Conservation (phyloP, 2,329 filamentous ascomycete genomes). For the Aureobasidium uvarum region DNA sequence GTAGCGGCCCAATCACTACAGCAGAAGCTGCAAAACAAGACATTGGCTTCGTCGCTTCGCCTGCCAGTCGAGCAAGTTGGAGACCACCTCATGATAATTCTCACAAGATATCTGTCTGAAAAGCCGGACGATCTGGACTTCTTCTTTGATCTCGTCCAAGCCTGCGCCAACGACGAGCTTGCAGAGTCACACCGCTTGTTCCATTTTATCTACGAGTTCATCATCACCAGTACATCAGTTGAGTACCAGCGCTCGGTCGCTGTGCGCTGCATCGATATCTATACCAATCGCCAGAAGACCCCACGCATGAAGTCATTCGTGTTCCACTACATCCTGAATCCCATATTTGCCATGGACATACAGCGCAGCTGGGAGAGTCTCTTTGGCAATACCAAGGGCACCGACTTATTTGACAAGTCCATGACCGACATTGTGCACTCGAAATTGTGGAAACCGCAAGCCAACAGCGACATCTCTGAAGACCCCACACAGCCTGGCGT, state of each 20-base stretch:
- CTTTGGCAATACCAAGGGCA: conserved; percentile 55
- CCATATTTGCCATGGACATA: conserved; percentile 93
- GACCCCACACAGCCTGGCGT: conserved; percentile 82
- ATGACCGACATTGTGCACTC: conserved; percentile 89
- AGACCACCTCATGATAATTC: conserved; percentile 81
- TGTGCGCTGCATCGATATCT: conserved; percentile 82
- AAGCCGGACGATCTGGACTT: conserved; percentile 66
- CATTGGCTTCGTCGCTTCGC: conserved; percentile 67
- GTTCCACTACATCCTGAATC: conserved; percentile 89
- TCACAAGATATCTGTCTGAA: conserved; percentile 74
- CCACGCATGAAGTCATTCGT: conserved; percentile 93
- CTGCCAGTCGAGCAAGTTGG: conserved; percentile 85
- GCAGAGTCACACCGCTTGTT: conserved; percentile 73
- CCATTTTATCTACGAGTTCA: conserved; percentile 77
- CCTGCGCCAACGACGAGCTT: conserved; percentile 78
- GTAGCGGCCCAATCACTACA: conserved; percentile 75
- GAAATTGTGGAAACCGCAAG: conserved; percentile 89
- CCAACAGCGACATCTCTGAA: conserved; percentile 72
- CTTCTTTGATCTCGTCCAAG: conserved; percentile 80
- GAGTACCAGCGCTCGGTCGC: conserved; percentile 83
- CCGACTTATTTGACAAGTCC: conserved; percentile 76
- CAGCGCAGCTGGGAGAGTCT: conserved; percentile 70
- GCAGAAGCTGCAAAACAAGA: conserved; percentile 66
- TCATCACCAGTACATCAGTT: conserved; percentile 80
- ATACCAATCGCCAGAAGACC: conserved; percentile 71